A percentile compares a stretch with the other conserved stretches of the same genome.
phyloP scores from a whole-genome alignment of 148 eudicot genomes.

The Chenopodium quinoa region DNA sequence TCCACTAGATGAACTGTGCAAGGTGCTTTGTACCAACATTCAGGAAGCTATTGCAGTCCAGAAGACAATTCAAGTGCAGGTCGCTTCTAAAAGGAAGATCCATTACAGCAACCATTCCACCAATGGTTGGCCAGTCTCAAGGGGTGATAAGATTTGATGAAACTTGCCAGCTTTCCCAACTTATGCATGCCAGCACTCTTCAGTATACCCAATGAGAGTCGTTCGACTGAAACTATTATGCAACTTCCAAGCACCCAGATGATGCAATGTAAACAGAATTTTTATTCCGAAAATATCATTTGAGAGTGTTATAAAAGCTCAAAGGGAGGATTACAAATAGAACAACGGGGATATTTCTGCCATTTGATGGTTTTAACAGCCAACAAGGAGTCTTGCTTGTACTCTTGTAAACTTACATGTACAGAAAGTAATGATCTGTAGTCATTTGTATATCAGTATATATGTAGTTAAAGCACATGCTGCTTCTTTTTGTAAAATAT shows the following conservation, averaged over 20 bases:
- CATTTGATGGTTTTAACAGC: background rate
- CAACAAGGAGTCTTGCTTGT: background rate
- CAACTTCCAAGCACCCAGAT: slow-evolving; percentile 12
- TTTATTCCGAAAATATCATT: background rate
- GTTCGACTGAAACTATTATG: background rate
- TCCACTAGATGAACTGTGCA: slow-evolving; percentile 84
- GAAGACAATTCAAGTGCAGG: slow-evolving; percentile 43
- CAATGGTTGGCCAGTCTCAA: slow-evolving; percentile 66
- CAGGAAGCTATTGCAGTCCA: slow-evolving; percentile 56
- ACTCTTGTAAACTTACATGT: slow-evolving; percentile 5
- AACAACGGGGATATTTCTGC: background rate
- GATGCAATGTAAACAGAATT: background rate
- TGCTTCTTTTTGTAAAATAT: slow-evolving; percentile 13
- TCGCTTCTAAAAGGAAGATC: slow-evolving; percentile 49
- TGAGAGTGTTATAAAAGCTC: background rate
- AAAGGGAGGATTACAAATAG: background rate
- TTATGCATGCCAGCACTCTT: background rate
- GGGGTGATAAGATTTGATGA: slow-evolving; percentile 24
- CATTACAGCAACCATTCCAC: slow-evolving; percentile 38
- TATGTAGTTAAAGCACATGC: slow-evolving; percentile 14
- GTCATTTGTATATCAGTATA: slow-evolving; percentile 25
- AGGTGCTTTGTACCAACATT: slow-evolving; percentile 43
- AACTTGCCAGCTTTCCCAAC: background rate
- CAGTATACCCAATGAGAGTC: background rate
- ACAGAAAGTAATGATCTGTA: slow-evolving; percentile 15